Percentiles rank a stretch among this genome's conserved stretches.
These are phyloP conservation scores for Ploettnerulaceae sp. DNA, from an alignment of 2,329 filamentous ascomycete genomes.

Conservation along the genomic window DNA sequence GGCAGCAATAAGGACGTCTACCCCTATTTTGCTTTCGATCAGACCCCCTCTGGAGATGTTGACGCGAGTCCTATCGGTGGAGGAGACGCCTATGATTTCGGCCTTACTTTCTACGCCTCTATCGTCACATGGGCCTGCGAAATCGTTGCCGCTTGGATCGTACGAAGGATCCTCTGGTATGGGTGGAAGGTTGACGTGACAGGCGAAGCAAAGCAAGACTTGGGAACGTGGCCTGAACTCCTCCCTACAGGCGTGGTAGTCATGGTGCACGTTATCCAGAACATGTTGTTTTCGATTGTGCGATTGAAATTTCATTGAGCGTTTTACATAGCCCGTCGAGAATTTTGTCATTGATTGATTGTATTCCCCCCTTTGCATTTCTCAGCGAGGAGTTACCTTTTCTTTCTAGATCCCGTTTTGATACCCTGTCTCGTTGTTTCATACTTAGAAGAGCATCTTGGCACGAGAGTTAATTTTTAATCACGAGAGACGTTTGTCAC, in stretches of 20 bases:
- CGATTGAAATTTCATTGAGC: slow-evolving; percentile 50
- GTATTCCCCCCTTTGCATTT: slow-evolving; percentile 5
- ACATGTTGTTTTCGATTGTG: slow-evolving; percentile 68
- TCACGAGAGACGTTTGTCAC: neutral
- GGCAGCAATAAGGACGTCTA: slow-evolving; percentile 64
- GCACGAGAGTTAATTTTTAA: neutral
- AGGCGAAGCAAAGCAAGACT: slow-evolving; percentile 58
- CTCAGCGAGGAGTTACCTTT: slow-evolving; percentile 9
- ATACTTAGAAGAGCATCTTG: neutral
- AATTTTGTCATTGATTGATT: neutral
- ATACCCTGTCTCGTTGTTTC: slow-evolving; percentile 6
- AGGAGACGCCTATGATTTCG: slow-evolving; percentile 51
- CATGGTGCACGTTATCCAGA: slow-evolving; percentile 64
- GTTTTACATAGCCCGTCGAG: slow-evolving; percentile 7
- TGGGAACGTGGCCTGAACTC: slow-evolving; percentile 62
- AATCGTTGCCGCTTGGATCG: slow-evolving; percentile 55
- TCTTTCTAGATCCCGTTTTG: neutral
- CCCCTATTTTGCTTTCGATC: slow-evolving; percentile 64
- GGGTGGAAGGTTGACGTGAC: slow-evolving; percentile 59
- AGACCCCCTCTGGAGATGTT: slow-evolving; percentile 16
- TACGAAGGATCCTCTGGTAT: slow-evolving; percentile 52
- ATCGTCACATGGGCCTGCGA: slow-evolving; percentile 64
- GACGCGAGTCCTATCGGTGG: slow-evolving; percentile 21
- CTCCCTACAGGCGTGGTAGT: slow-evolving; percentile 61
- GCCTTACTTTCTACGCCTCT: slow-evolving; percentile 58